Base-by-base conservation (phyloP, 2,329 filamentous ascomycete genomes). In the Pseudocercospora vitis region DNA sequence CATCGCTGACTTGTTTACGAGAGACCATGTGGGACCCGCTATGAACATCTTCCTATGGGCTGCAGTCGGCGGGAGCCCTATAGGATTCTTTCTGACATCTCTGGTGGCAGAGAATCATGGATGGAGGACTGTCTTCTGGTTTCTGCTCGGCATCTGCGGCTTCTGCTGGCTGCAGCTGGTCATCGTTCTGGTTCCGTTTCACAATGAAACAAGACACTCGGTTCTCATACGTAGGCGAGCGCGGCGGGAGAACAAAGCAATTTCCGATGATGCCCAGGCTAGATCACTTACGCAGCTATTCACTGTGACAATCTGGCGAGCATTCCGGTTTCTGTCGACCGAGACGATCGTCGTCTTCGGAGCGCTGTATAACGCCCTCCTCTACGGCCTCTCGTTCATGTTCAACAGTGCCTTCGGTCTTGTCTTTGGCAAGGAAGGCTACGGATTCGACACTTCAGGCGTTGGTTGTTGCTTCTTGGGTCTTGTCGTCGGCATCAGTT, bases 361-460 rank as follows among this genome's bases (percentile, higher is more conserved):
- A n/a, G 76, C 76, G 2, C 59, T 76, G 1, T 78, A 77, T 60
- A 78, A 78, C 44, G 76, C 74, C 3, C 78, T 76, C 53, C 65
- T 78, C 2, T 78, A 78, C 46, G 76, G 76, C 1, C 53, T 78
- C 7, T 76, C 74, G 1, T 80, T 79, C 50, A 66, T 78, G 0
- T 78, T 78, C 66, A 78, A 78, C 51, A 74, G 72, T 3, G 76
- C 75, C 0, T 79, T 79, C 51, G 68, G 71, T 16, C 68, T 79
- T 14, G 77, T 79, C 0, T 80, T 79, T 51, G 74, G 76, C 1
- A 62, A 68, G 6, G 60, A 65, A 12, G 76, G 76, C 1, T 73
- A 74, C 50, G 63, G 63, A 2, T 65, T 65, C 47, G 52, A 58
- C 14, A 62, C 57, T 4, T 21, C 52, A 4, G 59, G 57, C 5